A percentile compares a stretch with the other conserved stretches of the same genome.
These are phyloP conservation scores for Achaetomium macrosporum DNA, from an alignment of 2,329 filamentous ascomycete species.

Conservation along the genomic window DNA sequence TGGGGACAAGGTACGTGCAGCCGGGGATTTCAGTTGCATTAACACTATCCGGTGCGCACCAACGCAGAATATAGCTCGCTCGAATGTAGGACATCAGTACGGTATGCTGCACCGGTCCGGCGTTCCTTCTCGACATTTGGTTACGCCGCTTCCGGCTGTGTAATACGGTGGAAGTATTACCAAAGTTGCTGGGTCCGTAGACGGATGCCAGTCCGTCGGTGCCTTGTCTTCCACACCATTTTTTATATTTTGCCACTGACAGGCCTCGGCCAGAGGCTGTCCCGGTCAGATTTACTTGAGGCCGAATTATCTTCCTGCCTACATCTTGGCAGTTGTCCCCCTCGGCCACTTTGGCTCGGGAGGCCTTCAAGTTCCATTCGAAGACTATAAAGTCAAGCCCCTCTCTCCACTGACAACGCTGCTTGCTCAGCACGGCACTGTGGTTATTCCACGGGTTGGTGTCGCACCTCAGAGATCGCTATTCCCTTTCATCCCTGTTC, in stretches of 20 bases:
- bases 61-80: neutral
- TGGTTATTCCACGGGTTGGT: too few relatives aligned
- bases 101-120: neutral
- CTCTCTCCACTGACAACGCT: too few relatives aligned
- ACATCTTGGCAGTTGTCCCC: too few relatives aligned
- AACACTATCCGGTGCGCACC: neutral
- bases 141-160: neutral
- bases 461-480: too few relatives aligned
- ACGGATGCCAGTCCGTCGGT: neutral
- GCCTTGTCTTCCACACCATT: neutral
- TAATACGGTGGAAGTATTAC: neutral
- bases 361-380: too few relatives aligned
- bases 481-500: neutral
- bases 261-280: neutral
- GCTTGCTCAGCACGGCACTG: too few relatives aligned
- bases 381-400: too few relatives aligned
- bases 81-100: neutral
- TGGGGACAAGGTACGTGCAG: neutral
- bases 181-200: neutral
- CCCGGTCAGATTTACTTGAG: neutral
- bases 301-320: neutral
- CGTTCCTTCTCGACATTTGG: neutral
- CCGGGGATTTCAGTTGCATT: neutral
- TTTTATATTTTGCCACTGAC: slow-evolving; percentile 2
- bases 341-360: too few relatives aligned